A percentile compares a stretch with the other conserved stretches of the same genome.
Conservation (phyloP, 768 basidiomycete genomes). For the Cystofilobasidium ferigula region DNA sequence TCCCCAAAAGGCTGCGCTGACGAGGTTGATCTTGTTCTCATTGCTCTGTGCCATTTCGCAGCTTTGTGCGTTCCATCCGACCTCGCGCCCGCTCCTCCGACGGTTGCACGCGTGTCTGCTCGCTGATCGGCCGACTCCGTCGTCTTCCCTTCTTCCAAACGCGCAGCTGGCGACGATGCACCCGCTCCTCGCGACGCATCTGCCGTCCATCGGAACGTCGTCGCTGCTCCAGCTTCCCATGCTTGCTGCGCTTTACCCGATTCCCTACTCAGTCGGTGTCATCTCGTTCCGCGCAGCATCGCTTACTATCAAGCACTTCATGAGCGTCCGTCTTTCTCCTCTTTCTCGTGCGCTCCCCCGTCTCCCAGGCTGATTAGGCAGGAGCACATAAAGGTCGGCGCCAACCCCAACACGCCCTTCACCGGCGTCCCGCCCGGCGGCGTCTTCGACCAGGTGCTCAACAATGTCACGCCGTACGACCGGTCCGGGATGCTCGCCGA, state of each 20-base stretch:
- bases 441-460: slow-evolving; percentile 29
- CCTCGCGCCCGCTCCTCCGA: no score
- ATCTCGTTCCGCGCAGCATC: slow-evolving; percentile 29
- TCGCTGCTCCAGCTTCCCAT: slow-evolving; percentile 28
- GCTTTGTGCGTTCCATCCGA: no score
- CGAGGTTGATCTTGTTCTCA: no score
- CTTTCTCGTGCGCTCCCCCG: not conserved
- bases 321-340: slow-evolving; percentile 27
- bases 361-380: not conserved
- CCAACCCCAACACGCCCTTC: slow-evolving; percentile 23
- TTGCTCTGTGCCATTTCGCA: not conserved
- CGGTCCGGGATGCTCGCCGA: slow-evolving; percentile 30
- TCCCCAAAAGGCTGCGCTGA: no score
- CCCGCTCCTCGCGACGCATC: slow-evolving; percentile 27
- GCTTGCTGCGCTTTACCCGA: slow-evolving; percentile 28
- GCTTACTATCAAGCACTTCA: slow-evolving; percentile 29
- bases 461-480: slow-evolving; percentile 28
- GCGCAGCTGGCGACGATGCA: slow-evolving; percentile 33
- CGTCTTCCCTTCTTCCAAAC: not conserved
- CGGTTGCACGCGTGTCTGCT: not conserved
- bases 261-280: slow-evolving; percentile 28
- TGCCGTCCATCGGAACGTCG: slow-evolving; percentile 30
- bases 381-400: slow-evolving; percentile 3
- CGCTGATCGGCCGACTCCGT: not conserved
- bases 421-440: slow-evolving; percentile 27